Evolutionary conservation across 2,329 filamentous ascomycete species (phyloP).

Genomic region (Cladosporium sp.): DNA sequence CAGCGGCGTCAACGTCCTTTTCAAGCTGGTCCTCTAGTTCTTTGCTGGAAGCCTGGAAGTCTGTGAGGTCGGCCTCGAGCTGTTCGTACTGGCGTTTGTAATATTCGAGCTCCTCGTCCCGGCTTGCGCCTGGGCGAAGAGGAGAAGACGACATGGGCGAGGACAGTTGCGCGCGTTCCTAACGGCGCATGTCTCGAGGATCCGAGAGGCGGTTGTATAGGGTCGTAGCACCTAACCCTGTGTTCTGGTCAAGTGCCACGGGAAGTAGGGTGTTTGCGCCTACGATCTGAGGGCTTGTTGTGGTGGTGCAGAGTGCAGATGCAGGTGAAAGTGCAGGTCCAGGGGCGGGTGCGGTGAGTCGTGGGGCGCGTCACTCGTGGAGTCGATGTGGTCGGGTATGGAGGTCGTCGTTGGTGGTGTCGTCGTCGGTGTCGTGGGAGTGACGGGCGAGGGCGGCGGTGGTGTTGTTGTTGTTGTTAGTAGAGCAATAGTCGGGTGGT

Average conservation of each 20-base stretch:
- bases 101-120: constrained; percentile 80
- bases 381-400: neutral
- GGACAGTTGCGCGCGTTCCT: constrained; percentile 32
- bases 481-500: neutral
- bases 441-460: neutral
- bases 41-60: constrained; percentile 91
- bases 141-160: constrained; percentile 40
- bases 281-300: neutral
- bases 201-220: neutral
- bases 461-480: neutral
- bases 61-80: constrained; percentile 84
- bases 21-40: constrained; percentile 94
- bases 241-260: neutral
- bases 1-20: constrained; percentile 91
- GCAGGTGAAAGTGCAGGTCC: neutral
- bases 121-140: constrained; percentile 39
- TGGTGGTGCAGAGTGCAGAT: neutral
- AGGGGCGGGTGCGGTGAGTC: constrained; percentile 8
- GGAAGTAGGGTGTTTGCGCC: neutral
- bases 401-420: neutral
- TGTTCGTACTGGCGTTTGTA: constrained; percentile 97
- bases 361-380: neutral
- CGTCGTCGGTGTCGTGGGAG: neutral
- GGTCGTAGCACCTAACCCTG: neutral
- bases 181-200: constrained; percentile 34